Evolutionary conservation across 805 yeast species (phyloP).

Genomic region (Pichia deserticola): DNA sequence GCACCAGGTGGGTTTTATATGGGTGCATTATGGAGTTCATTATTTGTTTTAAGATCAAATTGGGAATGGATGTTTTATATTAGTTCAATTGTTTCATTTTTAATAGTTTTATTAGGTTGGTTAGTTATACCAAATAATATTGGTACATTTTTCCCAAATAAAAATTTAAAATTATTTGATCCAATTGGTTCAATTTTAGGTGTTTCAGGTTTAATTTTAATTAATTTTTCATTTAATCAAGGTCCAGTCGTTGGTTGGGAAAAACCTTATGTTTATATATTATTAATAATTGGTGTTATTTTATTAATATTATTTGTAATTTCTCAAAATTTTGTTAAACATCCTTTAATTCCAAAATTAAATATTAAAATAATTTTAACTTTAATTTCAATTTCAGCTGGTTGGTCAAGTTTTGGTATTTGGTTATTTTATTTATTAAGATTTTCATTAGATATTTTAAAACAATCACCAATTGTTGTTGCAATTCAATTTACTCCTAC

Average conservation of each 20-base stretch:
- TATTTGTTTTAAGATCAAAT: conserved; percentile 37
- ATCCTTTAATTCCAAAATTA: conserved; percentile 34
- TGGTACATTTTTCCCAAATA: conserved; percentile 10
- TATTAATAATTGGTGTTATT: conserved; percentile 44
- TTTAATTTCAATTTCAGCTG: conserved; percentile 44
- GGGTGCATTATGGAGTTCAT: conserved; percentile 46
- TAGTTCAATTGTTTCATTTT: conserved; percentile 33
- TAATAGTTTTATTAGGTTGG: conserved; percentile 27
- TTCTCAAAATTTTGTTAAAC: conserved; percentile 34
- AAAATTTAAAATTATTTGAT: conserved; percentile 31
- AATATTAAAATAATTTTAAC: conserved; percentile 40
- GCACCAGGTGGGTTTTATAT: conserved; percentile 58
- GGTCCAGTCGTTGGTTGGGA: conserved; percentile 70
- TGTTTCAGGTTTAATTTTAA: conserved; percentile 49
- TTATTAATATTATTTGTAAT: conserved; percentile 38
- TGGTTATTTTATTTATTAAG: conserved; percentile 61
- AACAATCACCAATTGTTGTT: conserved; percentile 39
- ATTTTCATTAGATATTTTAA: conserved; percentile 42
- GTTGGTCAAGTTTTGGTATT: conserved; percentile 76
- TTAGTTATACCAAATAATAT: conserved; percentile 33
- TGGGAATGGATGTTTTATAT: conserved; percentile 61
- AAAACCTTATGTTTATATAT: conserved; percentile 46
- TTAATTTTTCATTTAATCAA: conserved; percentile 69
- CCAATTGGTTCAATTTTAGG: conserved; percentile 51
- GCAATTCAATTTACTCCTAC: conserved; percentile 40